Evolutionary conservation across 1,284 basidiomycete species (phyloP).

Genomic region (Trametes versicolor): DNA sequence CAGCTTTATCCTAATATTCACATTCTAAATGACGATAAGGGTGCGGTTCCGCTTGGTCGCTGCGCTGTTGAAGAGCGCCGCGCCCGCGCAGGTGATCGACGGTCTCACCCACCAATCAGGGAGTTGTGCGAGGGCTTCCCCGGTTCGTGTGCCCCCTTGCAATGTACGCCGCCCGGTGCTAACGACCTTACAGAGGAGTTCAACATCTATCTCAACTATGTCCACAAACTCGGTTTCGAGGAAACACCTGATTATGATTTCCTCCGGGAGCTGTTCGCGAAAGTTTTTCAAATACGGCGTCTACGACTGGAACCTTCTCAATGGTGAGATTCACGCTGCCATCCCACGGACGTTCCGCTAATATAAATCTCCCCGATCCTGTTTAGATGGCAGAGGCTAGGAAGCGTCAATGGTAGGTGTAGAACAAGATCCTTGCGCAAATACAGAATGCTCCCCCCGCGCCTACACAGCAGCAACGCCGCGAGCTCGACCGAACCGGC

Average conservation of each 20-base stretch:
- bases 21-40: too few relatives aligned
- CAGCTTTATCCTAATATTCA: too few relatives aligned
- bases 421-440: conserved; percentile 65
- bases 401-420: conserved; percentile 79
- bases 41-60: too few relatives aligned
- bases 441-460: conserved; percentile 61
- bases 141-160: conserved; percentile 56
- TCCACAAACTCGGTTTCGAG: conserved; percentile 89
- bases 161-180: not conserved
- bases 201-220: conserved; percentile 89
- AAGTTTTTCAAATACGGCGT: conserved; percentile 91
- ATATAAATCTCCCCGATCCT: conserved; percentile 20
- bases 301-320: conserved; percentile 92
- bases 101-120: conserved; percentile 93
- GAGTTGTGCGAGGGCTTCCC: conserved; percentile 94
- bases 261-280: conserved; percentile 90
- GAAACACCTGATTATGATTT: conserved; percentile 98
- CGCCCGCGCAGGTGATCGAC: too few relatives aligned
- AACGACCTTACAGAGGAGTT: conserved; percentile 74
- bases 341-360: conserved; percentile 29
- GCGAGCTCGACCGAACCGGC: conserved; percentile 54
- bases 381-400: conserved; percentile 91
- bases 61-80: too few relatives aligned
- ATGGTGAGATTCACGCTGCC: conserved; percentile 54
- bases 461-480: conserved; percentile 52